Evolutionary conservation across 129 eudicot species (phyloP).

Genomic region (Logfia minima): DNA sequence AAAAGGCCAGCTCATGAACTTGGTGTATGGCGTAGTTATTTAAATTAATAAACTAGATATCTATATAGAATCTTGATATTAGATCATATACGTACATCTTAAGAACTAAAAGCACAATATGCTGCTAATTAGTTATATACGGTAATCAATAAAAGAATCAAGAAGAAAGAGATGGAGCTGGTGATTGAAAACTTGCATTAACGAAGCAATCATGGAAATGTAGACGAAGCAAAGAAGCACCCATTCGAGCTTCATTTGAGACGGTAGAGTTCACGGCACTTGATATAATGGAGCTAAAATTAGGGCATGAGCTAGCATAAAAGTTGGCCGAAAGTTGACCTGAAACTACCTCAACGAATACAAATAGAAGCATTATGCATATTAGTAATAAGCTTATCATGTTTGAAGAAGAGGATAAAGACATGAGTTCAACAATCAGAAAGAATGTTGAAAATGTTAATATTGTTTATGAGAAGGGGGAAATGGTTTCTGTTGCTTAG

Average conservation of each 20-base stretch:
- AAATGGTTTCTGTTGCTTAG: slow-evolving; percentile 6
- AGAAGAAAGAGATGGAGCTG: not conserved
- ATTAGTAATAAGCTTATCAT: slow-evolving; percentile 7
- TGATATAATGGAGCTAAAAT: slow-evolving; percentile 31
- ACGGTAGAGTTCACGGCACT: slow-evolving; percentile 33
- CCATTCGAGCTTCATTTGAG: slow-evolving; percentile 42
- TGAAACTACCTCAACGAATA: slow-evolving; percentile 19
- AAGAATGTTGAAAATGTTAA: slow-evolving; percentile 2
- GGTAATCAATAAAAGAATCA: not conserved
- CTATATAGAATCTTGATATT: not conserved
- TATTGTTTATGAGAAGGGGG: not conserved
- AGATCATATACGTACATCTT: not conserved
- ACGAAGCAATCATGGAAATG: slow-evolving; percentile 50
- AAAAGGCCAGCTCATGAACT: too few relatives aligned
- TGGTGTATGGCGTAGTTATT: too few relatives aligned
- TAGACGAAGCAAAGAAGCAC: slow-evolving; percentile 51
- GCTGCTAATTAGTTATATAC: not conserved
- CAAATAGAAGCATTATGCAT: slow-evolving; percentile 17
- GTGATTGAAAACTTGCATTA: slow-evolving; percentile 36
- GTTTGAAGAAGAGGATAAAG: slow-evolving; percentile 5
- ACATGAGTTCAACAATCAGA: slow-evolving; percentile 2
- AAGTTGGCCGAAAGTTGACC: slow-evolving; percentile 46
- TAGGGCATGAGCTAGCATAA: slow-evolving; percentile 44
- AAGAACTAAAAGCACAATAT: not conserved
- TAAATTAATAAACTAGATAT: not conserved